Base-by-base conservation (phyloP, 257 asterid species). In the Solanum pimpinellifolium region DNA sequence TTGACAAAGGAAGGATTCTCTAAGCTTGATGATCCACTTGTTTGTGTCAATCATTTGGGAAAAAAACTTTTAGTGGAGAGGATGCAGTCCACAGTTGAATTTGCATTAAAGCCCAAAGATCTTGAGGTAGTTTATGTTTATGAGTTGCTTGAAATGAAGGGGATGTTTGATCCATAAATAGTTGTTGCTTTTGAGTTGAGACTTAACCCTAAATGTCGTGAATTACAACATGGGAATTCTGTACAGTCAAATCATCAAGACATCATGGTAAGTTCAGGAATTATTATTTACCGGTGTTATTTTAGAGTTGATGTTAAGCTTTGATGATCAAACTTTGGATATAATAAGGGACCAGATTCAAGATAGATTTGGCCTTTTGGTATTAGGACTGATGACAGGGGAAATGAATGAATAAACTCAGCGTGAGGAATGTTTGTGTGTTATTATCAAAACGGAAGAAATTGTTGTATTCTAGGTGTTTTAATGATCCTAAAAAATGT, bases 61-160 rank as follows among this genome's bases (percentile, higher is more conserved):
- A 76, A 86, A 23, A 33, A 6, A 41, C 27, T 41, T 18, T 73
- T 73, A 59, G 78, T 69, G 21, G 41, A 33, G 37, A 86, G 75
- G 74, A 52, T 86, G 13, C 86, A 83, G 37, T 47, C 65, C 42
- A 90, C 80, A 87, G 56, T 56, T 82, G 84, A 73, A 62, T 16
- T 56, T 75, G 86, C 87, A 20, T 47, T 88, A 31, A 94, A 93
- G 83, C 94, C 98, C 35, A 96, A 98, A 16, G 97, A 94, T 91
- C 88, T 94, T 86, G 92, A 99, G 15, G 99, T 95, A 73, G 75
- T 93, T 35, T 97, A 95, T 91, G 90, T 94, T 46, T 95, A 96
- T 89, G 99, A 97, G 89, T 89, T 97, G 87, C 93, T 98, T 31
- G 99, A 97, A 88, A 95, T 95, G 82, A 92, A 93, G 91, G 99